Conservation (phyloP, 1,284 basidiomycete species). For the Pisolithus thermaeus region DNA sequence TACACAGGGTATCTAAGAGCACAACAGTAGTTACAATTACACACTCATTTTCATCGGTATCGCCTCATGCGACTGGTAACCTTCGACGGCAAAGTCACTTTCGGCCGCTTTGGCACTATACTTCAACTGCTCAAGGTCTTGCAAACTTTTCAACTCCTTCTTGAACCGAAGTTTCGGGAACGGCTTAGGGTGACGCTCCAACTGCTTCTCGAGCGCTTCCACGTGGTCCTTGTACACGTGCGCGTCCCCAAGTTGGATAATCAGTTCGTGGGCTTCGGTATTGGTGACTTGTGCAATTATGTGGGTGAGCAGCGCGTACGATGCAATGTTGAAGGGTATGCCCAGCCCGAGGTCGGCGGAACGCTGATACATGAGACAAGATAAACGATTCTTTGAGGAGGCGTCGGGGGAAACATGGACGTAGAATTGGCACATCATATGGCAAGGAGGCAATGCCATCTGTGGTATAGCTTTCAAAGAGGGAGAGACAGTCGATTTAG, state of each 20-base stretch:
- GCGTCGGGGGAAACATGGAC: slow-evolving; percentile 73
- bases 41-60: slow-evolving; percentile 99
- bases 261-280: slow-evolving; percentile 82
- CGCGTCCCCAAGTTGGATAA: slow-evolving; percentile 93
- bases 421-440: slow-evolving; percentile 99
- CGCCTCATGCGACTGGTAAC: slow-evolving; percentile 80
- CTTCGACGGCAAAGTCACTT: slow-evolving; percentile 82
- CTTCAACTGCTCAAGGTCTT: not conserved
- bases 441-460: slow-evolving; percentile 98
- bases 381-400: slow-evolving; percentile 65
- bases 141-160: slow-evolving; percentile 47
- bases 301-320: slow-evolving; percentile 93
- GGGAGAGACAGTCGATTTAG: not conserved
- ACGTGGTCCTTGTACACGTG: slow-evolving; percentile 96
- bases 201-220: slow-evolving; percentile 77
- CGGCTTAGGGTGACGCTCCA: slow-evolving; percentile 69
- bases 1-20: no score
- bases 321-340: slow-evolving; percentile 98
- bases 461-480: slow-evolving; percentile 66
- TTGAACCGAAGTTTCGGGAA: slow-evolving; percentile 83
- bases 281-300: slow-evolving; percentile 92
- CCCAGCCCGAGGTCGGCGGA: slow-evolving; percentile 96
- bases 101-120: slow-evolving; percentile 78
- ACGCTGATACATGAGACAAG: slow-evolving; percentile 97
- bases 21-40: slow-evolving; percentile 28